phyloP scores from a whole-genome alignment of 2,329 filamentous ascomycete species.

The Chaetomiaceae sp. region DNA sequence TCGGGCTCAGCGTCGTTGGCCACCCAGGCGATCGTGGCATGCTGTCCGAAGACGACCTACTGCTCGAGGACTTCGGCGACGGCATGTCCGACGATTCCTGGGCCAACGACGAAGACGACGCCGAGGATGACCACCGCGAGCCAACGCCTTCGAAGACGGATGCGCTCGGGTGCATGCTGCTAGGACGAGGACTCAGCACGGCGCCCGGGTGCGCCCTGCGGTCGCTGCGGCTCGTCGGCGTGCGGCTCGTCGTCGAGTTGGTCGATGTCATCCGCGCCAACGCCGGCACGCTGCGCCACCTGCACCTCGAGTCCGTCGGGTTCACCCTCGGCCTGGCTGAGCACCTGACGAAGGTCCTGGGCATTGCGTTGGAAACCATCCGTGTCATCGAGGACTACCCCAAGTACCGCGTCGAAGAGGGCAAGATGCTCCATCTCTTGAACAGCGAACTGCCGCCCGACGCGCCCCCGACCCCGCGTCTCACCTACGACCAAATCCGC shows the following conservation, averaged over 20 bases:
- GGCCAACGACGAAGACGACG: neutral
- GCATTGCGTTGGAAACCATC: neutral
- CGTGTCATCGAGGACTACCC: too few species aligned
- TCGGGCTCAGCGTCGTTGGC: constrained; percentile 3
- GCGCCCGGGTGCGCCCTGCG: neutral
- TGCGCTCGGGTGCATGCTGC: too few species aligned
- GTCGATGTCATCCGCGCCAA: neutral
- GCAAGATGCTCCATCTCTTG: too few species aligned
- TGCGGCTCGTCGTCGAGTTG: neutral
- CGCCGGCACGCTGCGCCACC: neutral
- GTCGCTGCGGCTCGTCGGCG: neutral
- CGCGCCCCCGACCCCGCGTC: too few species aligned
- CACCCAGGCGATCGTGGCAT: accelerated
- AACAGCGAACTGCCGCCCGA: too few species aligned
- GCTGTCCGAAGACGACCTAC: too few species aligned
- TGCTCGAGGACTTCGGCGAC: too few species aligned
- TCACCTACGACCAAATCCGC: too few species aligned
- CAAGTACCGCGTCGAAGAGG: too few species aligned
- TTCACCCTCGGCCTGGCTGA: neutral
- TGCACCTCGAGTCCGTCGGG: neutral
- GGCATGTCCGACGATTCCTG: too few species aligned
- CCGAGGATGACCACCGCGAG: too few species aligned
- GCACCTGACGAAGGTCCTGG: neutral
- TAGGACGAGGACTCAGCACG: neutral
- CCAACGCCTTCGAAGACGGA: too few species aligned